Evolutionary conservation across 352 stramenopile species (phyloP), one percentile per base, ranked within the genome.

Genomic region (Globisporangium cederbergense): DNA sequence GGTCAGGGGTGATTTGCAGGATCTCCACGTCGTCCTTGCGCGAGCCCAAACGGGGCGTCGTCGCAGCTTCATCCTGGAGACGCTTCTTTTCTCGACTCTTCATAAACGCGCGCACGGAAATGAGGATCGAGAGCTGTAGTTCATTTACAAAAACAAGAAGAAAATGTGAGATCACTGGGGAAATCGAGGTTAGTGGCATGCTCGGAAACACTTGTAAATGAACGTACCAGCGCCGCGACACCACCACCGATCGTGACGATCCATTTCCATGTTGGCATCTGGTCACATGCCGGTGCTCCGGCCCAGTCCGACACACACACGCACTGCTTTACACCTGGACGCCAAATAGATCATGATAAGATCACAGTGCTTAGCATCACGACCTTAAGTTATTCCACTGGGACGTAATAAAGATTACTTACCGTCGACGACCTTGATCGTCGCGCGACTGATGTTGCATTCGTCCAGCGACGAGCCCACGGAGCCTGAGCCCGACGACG

Each of bases 281-380:
- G 72, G 52, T 82, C 72, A 46, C 81, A 90, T 42, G 73, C 67
- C 0, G 81, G 81, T 38, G 81, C 75, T 28, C 81, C 76, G 1
- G 74, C 73, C 81, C 81, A 90, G 62, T 88, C 81, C 42, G 77
- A 86, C 16, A 86, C 78, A 51, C 81, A 90, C 22, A 87, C 78
- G 32, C 81, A 90, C 16, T 65, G 64, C 30, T 70, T 61, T 22
- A 70, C 52, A n/a, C 74, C 61, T 64, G 42, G 16, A 4, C 13
- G 36, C 20, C 11, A 22, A 16, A 46, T 18, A 45, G 14, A 11
- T n/a, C 13, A 47, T 61, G 11, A 61, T 20, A 2, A 58, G 4
- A 61, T n/a, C 10, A 58, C 30, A 22, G 22, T 11, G 38, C n/a
- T 20, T 16, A 43, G 36, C 36, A 42, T 42, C 36, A 13, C 10